Percentiles rank a stretch among this genome's conserved stretches.
Evolutionary conservation across 495 filamentous ascomycete genomes (phyloP).

Genomic region (Tricharina praecox): DNA sequence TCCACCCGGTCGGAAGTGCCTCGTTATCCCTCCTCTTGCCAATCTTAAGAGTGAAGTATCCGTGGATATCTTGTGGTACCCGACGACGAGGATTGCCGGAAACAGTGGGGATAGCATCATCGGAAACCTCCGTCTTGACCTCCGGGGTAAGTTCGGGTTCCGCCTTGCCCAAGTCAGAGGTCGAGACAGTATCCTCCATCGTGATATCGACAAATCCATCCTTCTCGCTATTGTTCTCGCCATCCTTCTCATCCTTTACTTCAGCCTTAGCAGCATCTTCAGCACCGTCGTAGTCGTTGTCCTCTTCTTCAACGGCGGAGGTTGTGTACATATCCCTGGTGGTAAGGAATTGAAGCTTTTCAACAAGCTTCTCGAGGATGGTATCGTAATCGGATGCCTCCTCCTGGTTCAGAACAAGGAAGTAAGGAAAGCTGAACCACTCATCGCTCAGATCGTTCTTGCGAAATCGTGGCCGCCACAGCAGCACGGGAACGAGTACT

Average conservation of each 20-base stretch:
- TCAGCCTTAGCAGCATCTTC: constrained; percentile 34
- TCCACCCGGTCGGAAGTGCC: neutral
- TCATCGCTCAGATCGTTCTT: constrained; percentile 5
- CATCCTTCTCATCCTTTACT: constrained; percentile 24
- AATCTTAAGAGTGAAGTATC: neutral
- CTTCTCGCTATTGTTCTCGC: constrained; percentile 74
- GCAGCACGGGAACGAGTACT: constrained; percentile 64
- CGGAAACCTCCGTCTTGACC: neutral
- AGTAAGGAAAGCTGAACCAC: constrained; percentile 40
- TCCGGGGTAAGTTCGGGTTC: neutral
- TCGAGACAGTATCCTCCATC: constrained; percentile 44
- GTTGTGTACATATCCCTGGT: constrained; percentile 43
- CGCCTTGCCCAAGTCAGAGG: constrained; percentile 20
- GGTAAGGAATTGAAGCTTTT: constrained; percentile 42
- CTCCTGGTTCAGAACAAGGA: constrained; percentile 43
- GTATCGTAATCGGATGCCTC: constrained; percentile 42
- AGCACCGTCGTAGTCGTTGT: constrained; percentile 46
- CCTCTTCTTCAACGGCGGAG: constrained; percentile 42
- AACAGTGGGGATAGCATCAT: too few relatives aligned
- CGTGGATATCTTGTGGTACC: neutral
- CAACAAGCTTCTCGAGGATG: constrained; percentile 47
- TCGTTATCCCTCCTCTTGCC: neutral
- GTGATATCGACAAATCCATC: constrained; percentile 83
- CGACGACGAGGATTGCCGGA: neutral
- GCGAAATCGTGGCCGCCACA: constrained; percentile 33